Evolutionary conservation across 2,329 filamentous ascomycete genomes (phyloP), one percentile per base, ranked within the genome.

Genomic region (Ilyonectria sp.): DNA sequence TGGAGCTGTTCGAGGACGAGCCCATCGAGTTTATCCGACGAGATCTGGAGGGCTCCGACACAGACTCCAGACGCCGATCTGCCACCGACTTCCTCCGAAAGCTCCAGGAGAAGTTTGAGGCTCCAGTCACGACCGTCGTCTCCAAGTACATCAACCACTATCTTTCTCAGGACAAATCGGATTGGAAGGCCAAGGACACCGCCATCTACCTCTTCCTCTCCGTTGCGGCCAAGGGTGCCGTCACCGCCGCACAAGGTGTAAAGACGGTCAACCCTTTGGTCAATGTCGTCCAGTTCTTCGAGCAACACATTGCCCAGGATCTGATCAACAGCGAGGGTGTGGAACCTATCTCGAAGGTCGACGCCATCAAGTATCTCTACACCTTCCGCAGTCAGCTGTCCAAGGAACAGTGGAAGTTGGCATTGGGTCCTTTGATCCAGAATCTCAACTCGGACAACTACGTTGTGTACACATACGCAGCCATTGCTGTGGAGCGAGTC

Each of bases 131-230:
- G 0, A 88, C 86, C 59, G 93, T 97, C n/a, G 95, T 97, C 23
- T 92, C 91, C 69, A 91, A 89, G 73, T 98, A 98, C 83, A 93
- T 97, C 75, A 89, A 92, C 69, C 93, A 95, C 80, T 97, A 97
- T 79, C 87, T 99, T 31, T 87, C 92, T 61, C 94, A 94, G 76
- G 88, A 90, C 62, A 93, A 93, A 80, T 86, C 87, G 19, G 94
- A 97, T 79, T 99, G 96, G 96, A 97, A 97, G 81, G 91, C 94
- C 55, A 99, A 99, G 84, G 96, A 99, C 78, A 98, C 95, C 0
- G 96, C 96, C n/a, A 92, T 98, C 65, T 98, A 98, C 77, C 89
- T 99, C 17, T 99, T 97, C 85, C 91, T 96, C 43, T 94, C 96
- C 5, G 94, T 98, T 74, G 96, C 96, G 17, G 94, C 95, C 46